Conservation (phyloP, 108 stramenopile genomes). For the Mayamaea pseudoterrestris region DNA sequence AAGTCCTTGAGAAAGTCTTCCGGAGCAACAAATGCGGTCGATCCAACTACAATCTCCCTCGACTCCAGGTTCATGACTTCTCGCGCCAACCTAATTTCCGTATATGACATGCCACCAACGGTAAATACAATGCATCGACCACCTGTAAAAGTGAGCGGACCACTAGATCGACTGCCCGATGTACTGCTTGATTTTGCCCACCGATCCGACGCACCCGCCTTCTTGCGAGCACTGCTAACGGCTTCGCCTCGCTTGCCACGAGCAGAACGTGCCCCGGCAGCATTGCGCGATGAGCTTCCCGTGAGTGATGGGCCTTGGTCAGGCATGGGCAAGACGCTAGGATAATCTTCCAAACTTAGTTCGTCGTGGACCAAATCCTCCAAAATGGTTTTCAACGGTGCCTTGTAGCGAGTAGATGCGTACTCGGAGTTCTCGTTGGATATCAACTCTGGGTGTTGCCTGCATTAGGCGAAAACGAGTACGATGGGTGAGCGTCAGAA, state of each 20-base stretch:
- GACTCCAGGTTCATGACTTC: slow-evolving; percentile 62
- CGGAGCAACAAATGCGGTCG: slow-evolving; percentile 59
- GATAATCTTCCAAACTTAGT: slow-evolving; percentile 76
- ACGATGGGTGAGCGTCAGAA: too few species aligned
- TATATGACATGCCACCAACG: slow-evolving; percentile 77
- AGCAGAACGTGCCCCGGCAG: slow-evolving; percentile 11
- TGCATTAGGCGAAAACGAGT: too few species aligned
- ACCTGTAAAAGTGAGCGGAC: slow-evolving; percentile 25
- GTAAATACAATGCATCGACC: slow-evolving; percentile 81
- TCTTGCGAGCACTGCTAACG: slow-evolving; percentile 19
- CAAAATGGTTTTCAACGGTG: slow-evolving; percentile 56
- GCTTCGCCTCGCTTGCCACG: slow-evolving; percentile 14
- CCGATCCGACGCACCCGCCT: slow-evolving; percentile 18
- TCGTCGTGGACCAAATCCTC: slow-evolving; percentile 36
- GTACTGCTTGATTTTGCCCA: slow-evolving; percentile 29
- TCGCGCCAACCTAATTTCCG: slow-evolving; percentile 71
- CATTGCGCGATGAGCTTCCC: not conserved
- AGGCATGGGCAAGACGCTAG: slow-evolving; percentile 82
- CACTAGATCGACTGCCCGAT: not conserved
- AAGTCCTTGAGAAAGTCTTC: slow-evolving; percentile 51
- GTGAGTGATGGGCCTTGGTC: slow-evolving; percentile 10
- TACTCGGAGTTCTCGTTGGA: slow-evolving; percentile 64
- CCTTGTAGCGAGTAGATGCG: slow-evolving; percentile 68
- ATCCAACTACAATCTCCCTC: slow-evolving; percentile 75
- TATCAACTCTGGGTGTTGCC: too few species aligned